Base-by-base conservation (phyloP, 768 basidiomycete genomes). In the Mycena polygramma region DNA sequence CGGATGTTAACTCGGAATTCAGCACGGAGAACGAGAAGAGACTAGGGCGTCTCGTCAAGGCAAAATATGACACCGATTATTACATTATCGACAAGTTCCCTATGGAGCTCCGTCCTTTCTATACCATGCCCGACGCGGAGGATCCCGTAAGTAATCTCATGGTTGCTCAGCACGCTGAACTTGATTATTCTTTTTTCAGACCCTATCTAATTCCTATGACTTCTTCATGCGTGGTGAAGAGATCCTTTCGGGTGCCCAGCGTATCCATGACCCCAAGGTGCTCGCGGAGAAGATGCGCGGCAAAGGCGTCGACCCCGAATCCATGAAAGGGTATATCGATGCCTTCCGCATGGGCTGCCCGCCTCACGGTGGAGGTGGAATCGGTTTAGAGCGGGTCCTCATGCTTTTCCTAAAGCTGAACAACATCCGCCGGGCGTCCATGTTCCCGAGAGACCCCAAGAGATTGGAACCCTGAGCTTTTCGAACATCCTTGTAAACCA, bases 181-280 rank as follows among this genome's bases (percentile, higher is more conserved):
- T 55, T 57, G 1, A 30, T 30, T 30, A 30, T 30, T n/a, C n/a
- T n/a, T 30, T 52, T 37, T 36, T 24, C 76, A 97, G 93, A 91
- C 90, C 10, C 85, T 98, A 48, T 98, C 98, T 59, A 99, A 99
- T 82, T 99, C 98, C 26, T 99, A 99, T 81, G 98, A 99, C 83
- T 99, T 99, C 84, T 99, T 99, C 89, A 98, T 99, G 97, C 90
- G 98, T 39, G 98, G 98, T 14, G 96, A 99, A 82, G 98, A 99
- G 81, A 99, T 99, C 77, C 87, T 99, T 48, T 98, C 97, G 5
- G 98, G 98, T 19, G 98, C 97, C 35, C 98, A 99, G 80, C 96
- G 98, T 81, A 92, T 99, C 64, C 98, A 99, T 82, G 96, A 98
- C 74, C 89, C 98, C 7, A 81, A 82, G 14, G 83, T 98, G 62